phyloP scores from a whole-genome alignment of 2,329 filamentous ascomycete genomes.

The Claviceps pusilla region DNA sequence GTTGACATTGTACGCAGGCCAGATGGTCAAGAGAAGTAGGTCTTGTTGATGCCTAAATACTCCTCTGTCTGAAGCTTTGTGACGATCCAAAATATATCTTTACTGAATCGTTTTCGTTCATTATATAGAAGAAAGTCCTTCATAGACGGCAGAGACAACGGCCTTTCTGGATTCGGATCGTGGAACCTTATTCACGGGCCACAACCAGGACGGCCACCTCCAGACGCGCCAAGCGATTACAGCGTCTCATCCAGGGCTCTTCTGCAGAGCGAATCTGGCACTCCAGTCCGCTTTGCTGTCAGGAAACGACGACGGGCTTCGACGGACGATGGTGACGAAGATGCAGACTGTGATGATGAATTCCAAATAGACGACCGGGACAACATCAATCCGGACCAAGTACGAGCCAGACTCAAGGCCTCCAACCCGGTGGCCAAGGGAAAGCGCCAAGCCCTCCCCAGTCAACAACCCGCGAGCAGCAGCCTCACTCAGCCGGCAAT shows the following conservation, averaged over 20 bases:
- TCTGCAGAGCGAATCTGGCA: neutral
- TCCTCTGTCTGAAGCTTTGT: too few species aligned
- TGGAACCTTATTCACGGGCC: neutral
- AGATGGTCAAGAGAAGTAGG: neutral
- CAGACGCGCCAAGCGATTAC: neutral
- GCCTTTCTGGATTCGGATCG: neutral
- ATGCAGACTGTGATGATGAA: constrained; percentile 11
- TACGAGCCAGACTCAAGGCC: constrained; percentile 7
- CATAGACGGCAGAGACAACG: neutral
- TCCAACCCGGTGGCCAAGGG: neutral
- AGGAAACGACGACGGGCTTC: neutral
- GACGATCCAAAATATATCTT: too few species aligned
- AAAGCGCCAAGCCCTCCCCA: neutral
- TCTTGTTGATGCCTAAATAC: neutral
- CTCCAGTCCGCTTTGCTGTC: neutral
- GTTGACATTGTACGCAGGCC: neutral
- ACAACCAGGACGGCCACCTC: neutral
- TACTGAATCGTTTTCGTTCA: neutral
- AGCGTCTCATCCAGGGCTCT: neutral
- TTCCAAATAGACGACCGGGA: constrained; percentile 18
- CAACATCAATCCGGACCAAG: constrained; percentile 9
- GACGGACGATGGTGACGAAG: neutral
- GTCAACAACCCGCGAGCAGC: constrained; percentile 5
- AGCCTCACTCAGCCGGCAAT: neutral
- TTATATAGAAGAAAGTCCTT: neutral